These are phyloP conservation scores for Ganoderma sp. DNA, from an alignment of 1,284 basidiomycete species.

Conservation along the genomic window DNA sequence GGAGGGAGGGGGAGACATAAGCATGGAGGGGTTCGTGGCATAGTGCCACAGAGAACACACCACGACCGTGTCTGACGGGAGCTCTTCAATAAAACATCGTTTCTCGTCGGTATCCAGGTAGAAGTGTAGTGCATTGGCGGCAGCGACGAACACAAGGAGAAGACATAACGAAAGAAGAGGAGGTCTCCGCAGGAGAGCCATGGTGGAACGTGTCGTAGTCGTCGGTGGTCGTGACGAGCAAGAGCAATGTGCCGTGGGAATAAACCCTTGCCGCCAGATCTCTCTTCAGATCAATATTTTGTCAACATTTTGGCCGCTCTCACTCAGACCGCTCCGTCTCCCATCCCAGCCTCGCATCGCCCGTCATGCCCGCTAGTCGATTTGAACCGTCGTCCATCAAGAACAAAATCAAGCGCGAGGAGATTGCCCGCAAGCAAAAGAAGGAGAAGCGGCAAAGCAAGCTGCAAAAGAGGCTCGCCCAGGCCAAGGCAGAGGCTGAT, in stretches of 20 bases:
- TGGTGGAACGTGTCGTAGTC: conserved; percentile 35
- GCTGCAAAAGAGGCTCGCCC: conserved; percentile 78
- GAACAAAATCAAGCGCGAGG: conserved; percentile 87
- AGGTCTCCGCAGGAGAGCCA: conserved; percentile 38
- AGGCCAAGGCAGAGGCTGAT: conserved; percentile 71
- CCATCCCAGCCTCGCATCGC: neutral
- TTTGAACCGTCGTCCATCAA: conserved; percentile 74
- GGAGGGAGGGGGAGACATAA: neutral
- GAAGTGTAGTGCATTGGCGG: conserved; percentile 81
- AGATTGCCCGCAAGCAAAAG: conserved; percentile 76
- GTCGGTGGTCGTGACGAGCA: conserved; percentile 34
- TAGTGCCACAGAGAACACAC: conserved; percentile 48
- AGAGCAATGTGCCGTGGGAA: conserved; percentile 35
- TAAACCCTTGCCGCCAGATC: conserved; percentile 19
- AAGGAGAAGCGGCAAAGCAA: conserved; percentile 84
- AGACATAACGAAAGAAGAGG: conserved; percentile 46
- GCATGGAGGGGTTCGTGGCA: neutral
- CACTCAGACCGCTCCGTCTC: neutral
- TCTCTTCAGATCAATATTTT: conserved; percentile 26
- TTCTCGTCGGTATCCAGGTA: conserved; percentile 93
- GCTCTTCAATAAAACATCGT: conserved; percentile 95
- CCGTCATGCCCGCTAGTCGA: conserved; percentile 57
- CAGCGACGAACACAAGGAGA: conserved; percentile 48
- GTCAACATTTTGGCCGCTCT: conserved; percentile 24
- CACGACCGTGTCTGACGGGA: conserved; percentile 96